phyloP scores from a whole-genome alignment of 1,284 basidiomycete species.

The Cutaneotrichosporon cavernicola region DNA sequence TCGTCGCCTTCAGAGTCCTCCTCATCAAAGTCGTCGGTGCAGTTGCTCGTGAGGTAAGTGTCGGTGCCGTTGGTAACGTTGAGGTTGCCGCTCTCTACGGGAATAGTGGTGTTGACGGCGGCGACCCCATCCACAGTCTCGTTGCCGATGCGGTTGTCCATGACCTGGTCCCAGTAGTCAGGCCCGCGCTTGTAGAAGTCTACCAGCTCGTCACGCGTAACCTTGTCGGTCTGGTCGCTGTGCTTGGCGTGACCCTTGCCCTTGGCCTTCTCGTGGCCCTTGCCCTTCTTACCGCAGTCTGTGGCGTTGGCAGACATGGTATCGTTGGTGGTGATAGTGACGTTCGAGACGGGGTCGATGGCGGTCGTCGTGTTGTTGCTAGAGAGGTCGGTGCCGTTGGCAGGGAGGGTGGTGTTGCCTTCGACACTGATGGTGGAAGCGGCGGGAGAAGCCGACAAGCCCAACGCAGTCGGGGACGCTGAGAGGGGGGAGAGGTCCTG shows the following conservation, averaged over 20 bases:
- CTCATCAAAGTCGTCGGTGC: neutral
- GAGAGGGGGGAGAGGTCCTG: neutral
- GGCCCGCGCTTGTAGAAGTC: neutral
- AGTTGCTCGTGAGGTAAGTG: neutral
- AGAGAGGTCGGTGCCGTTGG: neutral
- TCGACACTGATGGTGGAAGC: neutral
- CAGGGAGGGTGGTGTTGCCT: neutral
- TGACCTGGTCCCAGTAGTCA: neutral
- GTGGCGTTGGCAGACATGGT: neutral
- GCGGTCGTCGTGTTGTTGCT: no score
- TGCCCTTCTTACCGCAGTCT: constrained; percentile 4
- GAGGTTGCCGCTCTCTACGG: neutral
- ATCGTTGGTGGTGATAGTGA: neutral
- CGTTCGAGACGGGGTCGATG: neutral
- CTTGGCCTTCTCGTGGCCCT: constrained; percentile 6
- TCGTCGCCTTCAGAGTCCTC: neutral
- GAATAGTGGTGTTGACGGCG: neutral
- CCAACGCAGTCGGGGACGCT: neutral
- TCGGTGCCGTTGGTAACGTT: neutral
- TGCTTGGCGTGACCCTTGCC: constrained; percentile 7
- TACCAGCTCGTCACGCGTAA: neutral
- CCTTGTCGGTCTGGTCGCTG: neutral
- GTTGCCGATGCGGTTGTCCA: neutral
- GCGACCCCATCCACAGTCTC: neutral
- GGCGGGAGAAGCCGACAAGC: neutral